Base-by-base conservation (phyloP, 305 asterid species). In the Fraxinus albicans region DNA sequence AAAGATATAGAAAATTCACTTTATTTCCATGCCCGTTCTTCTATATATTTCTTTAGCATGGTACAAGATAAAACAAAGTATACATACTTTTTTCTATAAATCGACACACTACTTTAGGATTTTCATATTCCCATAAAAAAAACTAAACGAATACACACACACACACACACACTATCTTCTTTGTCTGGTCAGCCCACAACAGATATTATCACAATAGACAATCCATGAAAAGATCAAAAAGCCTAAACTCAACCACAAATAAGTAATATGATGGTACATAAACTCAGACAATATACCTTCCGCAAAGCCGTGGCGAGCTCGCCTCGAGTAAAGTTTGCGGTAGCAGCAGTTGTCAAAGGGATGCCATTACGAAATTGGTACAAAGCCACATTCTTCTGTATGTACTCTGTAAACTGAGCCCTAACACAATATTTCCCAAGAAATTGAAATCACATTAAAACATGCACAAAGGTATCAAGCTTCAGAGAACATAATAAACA, bases 301-400 rank as follows among this genome's bases (percentile, higher is more conserved):
- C 98, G 87, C 90, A 96, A 89, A 60, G 99, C 98, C 2, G 97
- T 94, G 81, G 99, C 98, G 9, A 96, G 99, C 88, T 96, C 99
- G 80, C 98, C 97, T 80, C 99, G 83, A 15, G 97, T 94, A 89
- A 91, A 94, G 85, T 93, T 96, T 7, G 99, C 99, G 3, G 98
- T 80, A 47, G 98, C 99, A 19, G 93, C 88, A n/a, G 98, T 94
- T 0, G 99, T 94, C 91, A 96, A 86, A 75, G 98, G 97, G 85
- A 96, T 96, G 78, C 99, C 99, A 83, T 96, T 96, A 4, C 98
- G 95, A 75, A 94, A 96, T 82, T 96, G 99, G 85, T 96, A 96
- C 84, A 96, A 73, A 0, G 99, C 88, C 36, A 96, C 98, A 83
- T 96, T 96, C 91, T 96, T 96, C 89, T 96, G 99, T 67, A 96